phyloP scores from a whole-genome alignment of 2,329 filamentous ascomycete genomes.

The Metarhizium guizhouense region DNA sequence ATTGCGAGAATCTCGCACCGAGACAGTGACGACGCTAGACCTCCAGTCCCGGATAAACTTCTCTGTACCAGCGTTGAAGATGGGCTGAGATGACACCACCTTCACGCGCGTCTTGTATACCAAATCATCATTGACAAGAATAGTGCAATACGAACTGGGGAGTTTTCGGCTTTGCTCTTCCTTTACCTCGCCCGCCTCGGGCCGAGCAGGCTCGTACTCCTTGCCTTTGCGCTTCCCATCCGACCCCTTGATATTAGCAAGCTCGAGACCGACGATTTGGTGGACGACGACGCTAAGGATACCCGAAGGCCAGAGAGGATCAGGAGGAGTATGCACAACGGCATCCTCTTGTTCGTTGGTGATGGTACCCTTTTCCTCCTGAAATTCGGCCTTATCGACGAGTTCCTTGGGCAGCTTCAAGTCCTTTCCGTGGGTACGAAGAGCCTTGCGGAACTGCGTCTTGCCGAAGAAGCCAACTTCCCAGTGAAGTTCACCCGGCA shows the following conservation, averaged over 20 bases:
- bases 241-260: conserved; percentile 85
- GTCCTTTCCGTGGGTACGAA: conserved; percentile 83
- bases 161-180: conserved; percentile 74
- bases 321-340: conserved; percentile 81
- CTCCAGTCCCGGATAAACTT: conserved; percentile 91
- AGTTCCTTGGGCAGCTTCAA: conserved; percentile 65
- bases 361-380: conserved; percentile 74
- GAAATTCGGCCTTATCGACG: conserved; percentile 64
- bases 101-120: conserved; percentile 93
- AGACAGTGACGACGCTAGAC: conserved; percentile 75
- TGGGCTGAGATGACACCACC: conserved; percentile 86
- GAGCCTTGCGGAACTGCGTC: conserved; percentile 73
- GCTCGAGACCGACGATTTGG: conserved; percentile 88
- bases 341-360: conserved; percentile 68
- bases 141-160: conserved; percentile 90
- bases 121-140: conserved; percentile 79
- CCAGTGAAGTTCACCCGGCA: conserved; percentile 94
- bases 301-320: conserved; percentile 93
- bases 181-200: conserved; percentile 71
- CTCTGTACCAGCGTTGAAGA: conserved; percentile 95
- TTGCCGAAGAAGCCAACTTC: conserved; percentile 94
- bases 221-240: conserved; percentile 70
- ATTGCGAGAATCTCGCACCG: conserved; percentile 81
- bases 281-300: conserved; percentile 81
- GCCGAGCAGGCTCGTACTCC: conserved; percentile 82